Evolutionary conservation across 2,329 filamentous ascomycete species (phyloP), one percentile per base, ranked within the genome.

Genomic region (Lachnellula subtilissima): DNA sequence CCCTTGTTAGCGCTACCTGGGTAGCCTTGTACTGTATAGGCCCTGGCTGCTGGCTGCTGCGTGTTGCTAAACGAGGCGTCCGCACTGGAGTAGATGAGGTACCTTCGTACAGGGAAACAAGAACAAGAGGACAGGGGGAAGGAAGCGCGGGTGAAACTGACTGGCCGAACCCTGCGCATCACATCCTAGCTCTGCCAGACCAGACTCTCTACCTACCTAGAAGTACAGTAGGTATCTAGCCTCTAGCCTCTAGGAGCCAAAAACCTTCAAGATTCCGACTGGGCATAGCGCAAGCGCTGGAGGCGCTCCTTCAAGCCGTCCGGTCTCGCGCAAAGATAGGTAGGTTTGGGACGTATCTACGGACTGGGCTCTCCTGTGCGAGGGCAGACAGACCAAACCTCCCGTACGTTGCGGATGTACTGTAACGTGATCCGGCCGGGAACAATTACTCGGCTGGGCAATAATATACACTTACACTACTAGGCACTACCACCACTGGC

Each of bases 1-100:
- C 53, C 49, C 55, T 54, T 56, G 54, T 50, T 46, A 28, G 37
- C 54, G 52, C 51, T 53, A 22, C 22, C 22, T 22, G 22, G 22
- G 22, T 22, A 55, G 52, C 40, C 50, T 40, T 39, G 22, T 48
- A 23, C 28, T 32, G 28, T 11, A 32, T 22, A 22, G 40, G 36
- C 32, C 48, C 47, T 40, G 32, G 14, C 46, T 36, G 23, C 52
- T 35, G 46, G 32, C 19, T 47, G 50, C 55, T 48, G 36, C 46
- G 19, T 57, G 48, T 19, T 43, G 15, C 17, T 22, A 54, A 51
- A 53, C 51, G 51, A 54, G 40, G 22, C 35, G 51, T 22, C 51
- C 49, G 54, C 35, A 55, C 48, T 55, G 54, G 54, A 50, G 11
- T 14, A 48, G 28, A 32, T 11, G 28, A 32, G 28, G 28, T 9